Base-by-base conservation (phyloP, 192 early-diverging fungal genomes). In the Rhizophagus clarus region DNA sequence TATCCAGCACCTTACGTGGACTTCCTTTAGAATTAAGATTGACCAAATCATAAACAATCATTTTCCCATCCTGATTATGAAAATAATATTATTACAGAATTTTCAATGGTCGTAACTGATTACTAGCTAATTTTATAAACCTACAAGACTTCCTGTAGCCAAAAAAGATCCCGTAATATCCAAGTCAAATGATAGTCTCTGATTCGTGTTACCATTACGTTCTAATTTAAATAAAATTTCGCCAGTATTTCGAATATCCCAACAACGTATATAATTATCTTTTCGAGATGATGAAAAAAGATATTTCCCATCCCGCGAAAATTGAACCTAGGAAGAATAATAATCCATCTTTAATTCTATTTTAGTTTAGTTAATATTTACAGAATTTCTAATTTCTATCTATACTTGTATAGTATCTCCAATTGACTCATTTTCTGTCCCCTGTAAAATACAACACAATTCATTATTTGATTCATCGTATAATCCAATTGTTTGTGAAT, bases 211-310 rank as follows among this genome's bases (percentile, higher is more conserved):
- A 1, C 89, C 88, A 17, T 81, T 69, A 17, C 95, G 82, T 17
- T 80, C 74, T 22, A 93, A 60, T 1, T 84, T 81, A 28, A 84
- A 84, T 28, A 93, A 76, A 0, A 93, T 85, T 24, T 91, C 86
- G 0, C 90, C 90, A 68, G 94, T 87, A 62, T 96, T 91, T 2
- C 95, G 85, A 24, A 94, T 88, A 82, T 96, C 95, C 94, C 95
- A 95, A 31, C 90, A 94, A 1, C 88, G 84, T 22, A 96, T 88
- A 34, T 71, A 67, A n/a, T 83, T 34, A 7, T 89, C 82, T 45
- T 89, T 88, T 15, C 95, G 87, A 22, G 90, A 90, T 37, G 90
- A 90, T 1, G 92, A 88, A 82, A 89, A 96, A 15, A 96, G 78
- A n/a, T 88, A 84, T 2, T 79, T 49, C 14, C 91, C 91, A 80